Conservation (phyloP, 2,329 filamentous ascomycete species). For the Monosporascus sp. region DNA sequence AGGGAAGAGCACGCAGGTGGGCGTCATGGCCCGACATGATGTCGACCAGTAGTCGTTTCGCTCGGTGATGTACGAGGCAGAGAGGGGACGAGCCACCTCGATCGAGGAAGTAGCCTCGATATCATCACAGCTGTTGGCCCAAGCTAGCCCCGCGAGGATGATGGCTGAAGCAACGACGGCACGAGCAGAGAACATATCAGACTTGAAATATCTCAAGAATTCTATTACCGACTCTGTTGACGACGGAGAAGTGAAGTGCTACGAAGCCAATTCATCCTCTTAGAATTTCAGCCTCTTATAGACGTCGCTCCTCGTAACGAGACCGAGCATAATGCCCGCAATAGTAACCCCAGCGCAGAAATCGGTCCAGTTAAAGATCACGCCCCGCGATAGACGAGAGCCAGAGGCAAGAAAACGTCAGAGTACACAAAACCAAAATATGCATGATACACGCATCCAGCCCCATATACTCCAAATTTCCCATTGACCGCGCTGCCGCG, state of each 20-base stretch:
- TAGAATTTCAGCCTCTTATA: not conserved
- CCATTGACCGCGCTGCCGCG: too few relatives aligned
- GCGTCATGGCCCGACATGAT: constrained; percentile 35
- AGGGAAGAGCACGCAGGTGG: constrained; percentile 43
- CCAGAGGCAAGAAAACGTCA: too few relatives aligned
- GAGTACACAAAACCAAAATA: too few relatives aligned
- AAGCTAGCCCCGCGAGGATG: constrained; percentile 11
- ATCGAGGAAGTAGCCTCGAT: constrained; percentile 28
- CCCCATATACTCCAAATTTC: too few relatives aligned
- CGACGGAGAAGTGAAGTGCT: too few relatives aligned
- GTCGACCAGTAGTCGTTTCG: constrained; percentile 41
- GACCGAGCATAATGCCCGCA: not conserved
- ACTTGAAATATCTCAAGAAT: not conserved
- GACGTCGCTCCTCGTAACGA: not conserved
- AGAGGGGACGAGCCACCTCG: constrained; percentile 28
- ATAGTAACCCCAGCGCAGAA: not conserved
- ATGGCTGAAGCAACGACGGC: constrained; percentile 10
- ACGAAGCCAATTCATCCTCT: not conserved
- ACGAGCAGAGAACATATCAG: constrained; percentile 13
- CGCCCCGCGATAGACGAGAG: not conserved
- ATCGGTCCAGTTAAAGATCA: not conserved
- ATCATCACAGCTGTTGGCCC: constrained; percentile 33
- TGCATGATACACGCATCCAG: too few relatives aligned
- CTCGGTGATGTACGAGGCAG: constrained; percentile 31
- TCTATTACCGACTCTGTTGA: not conserved